phyloP scores from a whole-genome alignment of 2,329 filamentous ascomycete species.

The Arthrobotrys musiformis region DNA sequence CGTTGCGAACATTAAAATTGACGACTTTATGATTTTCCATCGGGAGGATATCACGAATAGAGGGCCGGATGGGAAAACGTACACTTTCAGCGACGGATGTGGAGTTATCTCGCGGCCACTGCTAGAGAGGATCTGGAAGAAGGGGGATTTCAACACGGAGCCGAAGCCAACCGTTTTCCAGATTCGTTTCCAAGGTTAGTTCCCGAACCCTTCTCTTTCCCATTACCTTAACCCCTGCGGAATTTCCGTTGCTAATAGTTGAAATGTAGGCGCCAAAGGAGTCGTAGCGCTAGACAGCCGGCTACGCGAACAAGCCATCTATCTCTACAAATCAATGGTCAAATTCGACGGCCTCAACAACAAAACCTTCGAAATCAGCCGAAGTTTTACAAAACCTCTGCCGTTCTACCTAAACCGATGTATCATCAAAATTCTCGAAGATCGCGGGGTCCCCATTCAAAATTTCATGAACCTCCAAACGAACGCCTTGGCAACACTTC shows the following conservation, averaged over 20 bases:
- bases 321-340: conserved; percentile 78
- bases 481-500: conserved; percentile 71
- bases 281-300: conserved; percentile 77
- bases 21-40: conserved; percentile 59
- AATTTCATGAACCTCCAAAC: conserved; percentile 75
- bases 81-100: conserved; percentile 80
- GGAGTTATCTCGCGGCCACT: conserved; percentile 76
- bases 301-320: conserved; percentile 70
- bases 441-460: conserved; percentile 70
- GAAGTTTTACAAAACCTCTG: conserved; percentile 74
- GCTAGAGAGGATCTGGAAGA: conserved; percentile 70
- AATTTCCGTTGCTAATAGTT: neutral
- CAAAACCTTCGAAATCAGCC: conserved; percentile 76
- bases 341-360: conserved; percentile 74
- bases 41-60: conserved; percentile 68
- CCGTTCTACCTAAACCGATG: conserved; percentile 79
- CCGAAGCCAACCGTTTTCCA: conserved; percentile 74
- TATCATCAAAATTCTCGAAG: conserved; percentile 86
- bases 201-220: neutral
- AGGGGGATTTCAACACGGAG: conserved; percentile 61
- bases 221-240: neutral
- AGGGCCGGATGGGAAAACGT: conserved; percentile 64
- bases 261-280: conserved; percentile 73
- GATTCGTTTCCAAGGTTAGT: conserved; percentile 73
- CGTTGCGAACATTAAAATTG: conserved; percentile 65